These are phyloP conservation scores for Symbiodinium pilosum DNA, from an alignment of 73 alveolate species.

Conservation along the genomic window DNA sequence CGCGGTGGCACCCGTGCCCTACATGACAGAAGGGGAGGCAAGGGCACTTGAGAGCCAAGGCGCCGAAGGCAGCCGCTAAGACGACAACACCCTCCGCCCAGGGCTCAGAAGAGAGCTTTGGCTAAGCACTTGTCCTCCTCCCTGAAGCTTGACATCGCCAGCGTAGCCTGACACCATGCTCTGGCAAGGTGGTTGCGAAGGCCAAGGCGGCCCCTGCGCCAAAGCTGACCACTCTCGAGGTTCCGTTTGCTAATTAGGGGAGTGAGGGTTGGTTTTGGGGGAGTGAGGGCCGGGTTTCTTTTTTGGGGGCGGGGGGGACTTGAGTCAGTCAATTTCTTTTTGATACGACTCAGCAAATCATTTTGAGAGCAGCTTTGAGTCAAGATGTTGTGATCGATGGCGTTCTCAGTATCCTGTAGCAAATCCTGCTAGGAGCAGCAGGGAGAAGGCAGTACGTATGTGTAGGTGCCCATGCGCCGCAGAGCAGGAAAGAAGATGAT, in stretches of 20 bases:
- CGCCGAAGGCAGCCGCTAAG: constrained; percentile 9
- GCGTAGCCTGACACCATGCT: not conserved
- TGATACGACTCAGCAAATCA: too few relatives aligned
- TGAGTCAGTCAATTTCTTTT: too few relatives aligned
- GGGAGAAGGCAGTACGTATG: not conserved
- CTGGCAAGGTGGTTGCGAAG: constrained; percentile 33
- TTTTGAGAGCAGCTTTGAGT: too few relatives aligned
- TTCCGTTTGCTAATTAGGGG: not conserved
- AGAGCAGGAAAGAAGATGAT: not conserved
- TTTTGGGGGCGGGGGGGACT: too few relatives aligned
- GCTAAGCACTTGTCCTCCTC: too few relatives aligned
- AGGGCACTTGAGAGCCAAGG: too few relatives aligned
- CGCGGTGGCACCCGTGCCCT: too few relatives aligned
- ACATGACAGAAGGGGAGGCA: too few relatives aligned
- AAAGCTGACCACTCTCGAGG: constrained; percentile 64
- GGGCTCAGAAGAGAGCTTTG: not conserved
- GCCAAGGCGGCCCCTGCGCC: constrained; percentile 69
- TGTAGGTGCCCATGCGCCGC: not conserved
- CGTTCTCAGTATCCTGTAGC: too few relatives aligned
- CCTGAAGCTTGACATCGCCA: not conserved
- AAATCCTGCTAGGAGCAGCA: too few relatives aligned
- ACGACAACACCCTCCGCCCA: not conserved
- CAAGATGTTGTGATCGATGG: too few relatives aligned
- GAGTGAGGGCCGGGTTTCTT: too few relatives aligned
- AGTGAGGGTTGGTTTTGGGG: not conserved